phyloP scores from a whole-genome alignment of 2,329 filamentous ascomycete species.

The Cercospora beticola region DNA sequence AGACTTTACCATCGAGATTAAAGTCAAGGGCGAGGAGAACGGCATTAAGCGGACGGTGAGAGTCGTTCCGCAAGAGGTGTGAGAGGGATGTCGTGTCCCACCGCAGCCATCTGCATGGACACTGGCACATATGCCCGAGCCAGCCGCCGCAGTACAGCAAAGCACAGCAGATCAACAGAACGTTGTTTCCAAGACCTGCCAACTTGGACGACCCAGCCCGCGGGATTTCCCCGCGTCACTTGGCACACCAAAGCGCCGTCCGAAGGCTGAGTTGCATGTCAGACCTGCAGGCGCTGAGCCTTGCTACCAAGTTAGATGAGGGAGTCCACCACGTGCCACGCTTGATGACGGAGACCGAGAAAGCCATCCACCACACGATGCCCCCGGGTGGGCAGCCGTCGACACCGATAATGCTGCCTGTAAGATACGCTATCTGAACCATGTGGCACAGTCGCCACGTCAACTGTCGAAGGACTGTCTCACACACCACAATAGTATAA shows the following conservation, averaged over 20 bases:
- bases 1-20: slow-evolving; percentile 54
- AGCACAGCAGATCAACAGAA: not conserved
- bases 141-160: not conserved
- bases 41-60: slow-evolving; percentile 44
- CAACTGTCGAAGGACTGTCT: slow-evolving; percentile 3
- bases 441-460: slow-evolving; percentile 3
- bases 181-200: not conserved
- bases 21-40: slow-evolving; percentile 48
- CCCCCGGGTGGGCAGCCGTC: not conserved
- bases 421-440: not conserved
- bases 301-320: slow-evolving; percentile 9
- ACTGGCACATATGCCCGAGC: not conserved
- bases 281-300: not conserved
- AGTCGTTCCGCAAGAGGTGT: slow-evolving; percentile 41
- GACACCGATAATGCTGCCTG: not conserved
- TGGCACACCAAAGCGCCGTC: slow-evolving; percentile 5
- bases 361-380: not conserved
- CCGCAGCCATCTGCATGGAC: not conserved
- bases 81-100: not conserved
- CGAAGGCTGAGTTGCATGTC: slow-evolving; percentile 8
- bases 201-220: slow-evolving; percentile 2
- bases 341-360: slow-evolving; percentile 6
- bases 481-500: slow-evolving; percentile 10
- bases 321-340: slow-evolving; percentile 4
- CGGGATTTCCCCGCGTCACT: slow-evolving; percentile 6